Base-by-base conservation (phyloP, 1,284 basidiomycete species). In the Papiliotrema nemorosa region DNA sequence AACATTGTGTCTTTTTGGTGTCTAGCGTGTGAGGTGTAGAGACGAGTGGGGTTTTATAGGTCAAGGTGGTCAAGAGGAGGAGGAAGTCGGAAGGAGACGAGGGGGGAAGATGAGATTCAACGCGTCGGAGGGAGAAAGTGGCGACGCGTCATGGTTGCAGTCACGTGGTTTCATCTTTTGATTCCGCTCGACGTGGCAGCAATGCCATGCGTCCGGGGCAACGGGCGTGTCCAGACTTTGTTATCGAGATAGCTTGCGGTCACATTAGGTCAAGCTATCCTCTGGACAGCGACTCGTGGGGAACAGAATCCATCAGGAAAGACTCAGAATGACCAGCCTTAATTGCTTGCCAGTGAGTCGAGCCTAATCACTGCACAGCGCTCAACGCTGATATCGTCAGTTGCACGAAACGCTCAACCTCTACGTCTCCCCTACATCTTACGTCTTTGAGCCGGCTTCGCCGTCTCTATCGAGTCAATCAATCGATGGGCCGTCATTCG, bases 1-100 rank as follows among this genome's bases (percentile, higher is more conserved):
- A 93, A 82, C 90, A 94, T 93, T 37, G 16, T 63, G 53, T n/a
- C 13, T 12, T n/a, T n/a, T n/a, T n/a, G n/a, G n/a, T n/a, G n/a
- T n/a, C n/a, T n/a, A 27, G 6, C 26, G 14, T 6, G 14, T 18
- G 31, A 24, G 34, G 42, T 33, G 24, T 34, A 38, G 21, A 46
- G 36, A 43, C 18, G 45, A 46, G 37, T 5, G 10, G 18, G 20
- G 12, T 38, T 7, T 33, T 33, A n/a, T n/a, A n/a, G n/a, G n/a
- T n/a, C n/a, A n/a, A n/a, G n/a, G n/a, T n/a, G n/a, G n/a, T n/a
- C n/a, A n/a, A n/a, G n/a, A n/a, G 5, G 21, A 20, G 18, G 24
- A 42, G 25, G 43, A 43, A 33, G 44, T 42, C 33, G 27, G 24
- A 48, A 47, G 14, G 33, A 34, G 36, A 16, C 43, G 45, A 24